These are phyloP conservation scores for Strobilomyces confusus DNA, from an alignment of 768 basidiomycete species.

Conservation along the genomic window DNA sequence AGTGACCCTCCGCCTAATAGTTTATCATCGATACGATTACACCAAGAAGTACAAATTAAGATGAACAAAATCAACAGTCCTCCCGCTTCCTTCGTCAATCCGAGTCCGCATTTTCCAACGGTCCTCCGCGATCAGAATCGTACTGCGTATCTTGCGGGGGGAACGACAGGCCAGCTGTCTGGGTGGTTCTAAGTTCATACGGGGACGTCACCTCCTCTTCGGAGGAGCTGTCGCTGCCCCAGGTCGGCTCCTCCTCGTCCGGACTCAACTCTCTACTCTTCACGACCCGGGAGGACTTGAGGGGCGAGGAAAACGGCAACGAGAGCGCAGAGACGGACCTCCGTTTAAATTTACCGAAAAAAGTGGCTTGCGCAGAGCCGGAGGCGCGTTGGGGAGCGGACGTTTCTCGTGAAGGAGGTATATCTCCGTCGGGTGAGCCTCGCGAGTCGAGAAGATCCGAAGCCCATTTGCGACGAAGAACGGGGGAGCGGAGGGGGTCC, in stretches of 20 bases:
- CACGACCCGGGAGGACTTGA: slow-evolving; percentile 19
- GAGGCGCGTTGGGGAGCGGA: slow-evolving; percentile 6
- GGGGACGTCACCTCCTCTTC: slow-evolving; percentile 37
- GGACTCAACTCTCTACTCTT: slow-evolving; percentile 27
- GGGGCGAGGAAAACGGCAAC: slow-evolving; percentile 32
- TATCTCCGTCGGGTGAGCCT: slow-evolving; percentile 17
- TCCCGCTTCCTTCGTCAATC: slow-evolving; percentile 6
- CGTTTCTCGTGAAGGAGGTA: slow-evolving; percentile 8
- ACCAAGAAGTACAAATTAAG: not conserved
- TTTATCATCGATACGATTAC: no score
- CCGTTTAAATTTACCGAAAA: slow-evolving; percentile 42
- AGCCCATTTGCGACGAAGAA: slow-evolving; percentile 47
- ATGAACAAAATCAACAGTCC: not conserved
- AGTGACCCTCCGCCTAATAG: no score
- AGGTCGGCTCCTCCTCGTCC: slow-evolving; percentile 35
- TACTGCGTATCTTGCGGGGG: slow-evolving; percentile 3
- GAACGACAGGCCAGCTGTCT: slow-evolving; percentile 9
- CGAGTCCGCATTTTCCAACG: slow-evolving; percentile 20
- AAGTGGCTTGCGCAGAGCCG: slow-evolving; percentile 25
- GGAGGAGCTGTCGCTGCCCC: slow-evolving; percentile 63
- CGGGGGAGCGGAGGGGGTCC: slow-evolving; percentile 39
- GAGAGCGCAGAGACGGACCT: slow-evolving; percentile 44
- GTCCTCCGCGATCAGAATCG: slow-evolving; percentile 21
- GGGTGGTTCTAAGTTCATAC: slow-evolving; percentile 10
- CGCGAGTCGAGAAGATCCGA: slow-evolving; percentile 38